phyloP scores from a whole-genome alignment of 257 asterid species.

The Apocynum venetum region DNA sequence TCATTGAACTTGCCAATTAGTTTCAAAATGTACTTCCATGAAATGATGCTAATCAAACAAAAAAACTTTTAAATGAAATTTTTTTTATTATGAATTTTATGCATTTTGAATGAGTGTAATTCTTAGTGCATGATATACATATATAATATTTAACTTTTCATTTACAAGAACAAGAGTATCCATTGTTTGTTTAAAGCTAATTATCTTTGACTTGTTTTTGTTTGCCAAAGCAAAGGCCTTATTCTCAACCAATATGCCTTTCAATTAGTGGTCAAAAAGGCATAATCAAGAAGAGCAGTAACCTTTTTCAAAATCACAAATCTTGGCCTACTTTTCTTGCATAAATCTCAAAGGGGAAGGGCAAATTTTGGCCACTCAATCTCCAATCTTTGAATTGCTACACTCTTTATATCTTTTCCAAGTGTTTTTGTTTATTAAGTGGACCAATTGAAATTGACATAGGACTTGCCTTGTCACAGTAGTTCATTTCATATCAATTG shows the following conservation, averaged over 20 bases:
- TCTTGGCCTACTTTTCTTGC: background rate
- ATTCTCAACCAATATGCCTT: background rate
- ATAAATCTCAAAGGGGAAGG: background rate
- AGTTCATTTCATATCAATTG: slow-evolving; percentile 16
- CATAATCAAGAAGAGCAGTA: background rate
- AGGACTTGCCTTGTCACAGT: slow-evolving; percentile 10
- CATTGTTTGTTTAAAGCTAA: background rate
- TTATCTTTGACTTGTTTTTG: background rate
- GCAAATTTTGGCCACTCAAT: slow-evolving; percentile 5
- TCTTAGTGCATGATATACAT: background rate
- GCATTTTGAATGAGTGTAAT: background rate
- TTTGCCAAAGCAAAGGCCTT: background rate
- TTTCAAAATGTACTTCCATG: background rate
- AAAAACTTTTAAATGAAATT: background rate
- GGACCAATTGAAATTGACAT: slow-evolving; percentile 22
- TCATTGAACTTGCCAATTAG: slow-evolving; percentile 1
- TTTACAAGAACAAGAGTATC: background rate
- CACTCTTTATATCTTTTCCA: background rate
- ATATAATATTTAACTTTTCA: background rate
- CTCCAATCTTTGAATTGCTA: slow-evolving; percentile 4
- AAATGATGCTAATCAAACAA: background rate
- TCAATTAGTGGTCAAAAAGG: background rate
- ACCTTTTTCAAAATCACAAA: background rate
- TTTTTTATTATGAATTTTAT: background rate
- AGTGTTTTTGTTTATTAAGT: slow-evolving; percentile 3